Base-by-base conservation (phyloP, 2,329 filamentous ascomycete species). In the Tolypocladium tundrense region DNA sequence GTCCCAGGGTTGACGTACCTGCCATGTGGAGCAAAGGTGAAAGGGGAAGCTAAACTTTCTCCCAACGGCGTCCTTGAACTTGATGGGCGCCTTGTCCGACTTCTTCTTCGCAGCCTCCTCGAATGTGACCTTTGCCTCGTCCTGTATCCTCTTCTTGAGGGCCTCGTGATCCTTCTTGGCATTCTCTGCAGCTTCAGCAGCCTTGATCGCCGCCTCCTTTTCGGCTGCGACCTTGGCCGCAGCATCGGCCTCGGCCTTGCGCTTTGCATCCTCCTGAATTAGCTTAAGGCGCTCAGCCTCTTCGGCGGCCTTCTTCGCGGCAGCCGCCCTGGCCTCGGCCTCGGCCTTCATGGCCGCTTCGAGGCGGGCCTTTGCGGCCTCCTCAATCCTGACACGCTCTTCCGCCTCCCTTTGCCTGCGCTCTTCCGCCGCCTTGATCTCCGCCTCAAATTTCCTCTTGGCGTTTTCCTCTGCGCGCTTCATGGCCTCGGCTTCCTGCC, bases 21-120 rank as follows among this genome's bases (percentile, higher is more conserved):
- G 77, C 91, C 91, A 95, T 3, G 87, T 94, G 67, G 86, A 84
- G 72, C 91, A 96, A 37, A 95, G 72, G 62, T 92, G 84, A 73
- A 87, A 96, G 1, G 92, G 92, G 68, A 97, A 96, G 73, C 85
- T 94, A 71, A 95, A 97, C 72, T 95, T 96, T 63, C 92, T 83
- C 39, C 90, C 90, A 19, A 97, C 85, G 1, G 91, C 91, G 69
- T 97, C 92, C 73, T 95, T 95, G 76, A 96, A 96, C 64, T 87
- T 87, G 70, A 96, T 90, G 2, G 89, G 90, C 50, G 85, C 79
- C 70, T 90, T 88, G 45, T 86, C 82, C 60, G 80, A 80, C 63
- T 72, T 75, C 61, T 78, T 77, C 66, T 78, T 77, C 21, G 75
- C 73, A 56, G 79, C 78, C 42, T 77, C 76, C 42, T 79, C 65